phyloP scores from a whole-genome alignment of 192 early-diverging fungal species.

The Coemansia sp. region DNA sequence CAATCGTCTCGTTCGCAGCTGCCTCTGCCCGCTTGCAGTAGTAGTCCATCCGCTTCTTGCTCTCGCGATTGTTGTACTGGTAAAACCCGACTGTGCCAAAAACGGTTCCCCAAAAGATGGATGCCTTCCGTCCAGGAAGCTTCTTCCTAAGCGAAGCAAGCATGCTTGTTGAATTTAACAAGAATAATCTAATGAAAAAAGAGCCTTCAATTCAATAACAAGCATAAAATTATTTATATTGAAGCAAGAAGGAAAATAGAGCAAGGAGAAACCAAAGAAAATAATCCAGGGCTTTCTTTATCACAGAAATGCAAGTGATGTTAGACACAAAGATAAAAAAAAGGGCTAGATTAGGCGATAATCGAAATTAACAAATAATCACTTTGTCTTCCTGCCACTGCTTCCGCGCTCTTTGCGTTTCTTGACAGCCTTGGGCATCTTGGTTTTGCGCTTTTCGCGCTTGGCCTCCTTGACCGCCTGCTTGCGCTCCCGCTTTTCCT shows the following conservation, averaged over 20 bases:
- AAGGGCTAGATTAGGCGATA: neutral
- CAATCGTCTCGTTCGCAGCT: constrained; percentile 38
- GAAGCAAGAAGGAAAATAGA: neutral
- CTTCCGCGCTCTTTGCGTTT: constrained; percentile 84
- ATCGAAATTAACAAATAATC: neutral
- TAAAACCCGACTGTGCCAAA: constrained; percentile 31
- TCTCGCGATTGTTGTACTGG: constrained; percentile 51
- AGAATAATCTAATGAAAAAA: neutral
- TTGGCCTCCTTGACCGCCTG: constrained; percentile 83
- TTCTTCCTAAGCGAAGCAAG: constrained; percentile 32
- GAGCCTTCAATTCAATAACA: neutral
- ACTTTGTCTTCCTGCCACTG: constrained; percentile 61
- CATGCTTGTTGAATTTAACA: constrained; percentile 12
- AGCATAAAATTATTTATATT: neutral
- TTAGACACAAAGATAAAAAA: neutral
- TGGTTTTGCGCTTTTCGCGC: constrained; percentile 88
- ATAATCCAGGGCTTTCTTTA: neutral
- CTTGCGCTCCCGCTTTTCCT: constrained; percentile 88
- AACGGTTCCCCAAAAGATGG: constrained; percentile 45
- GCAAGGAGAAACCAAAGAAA: no score
- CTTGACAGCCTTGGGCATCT: constrained; percentile 95
- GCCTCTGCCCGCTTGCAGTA: constrained; percentile 38
- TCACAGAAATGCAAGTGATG: neutral
- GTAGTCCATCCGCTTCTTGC: constrained; percentile 33
- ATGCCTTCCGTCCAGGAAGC: constrained; percentile 49